Conservation (phyloP, 495 filamentous ascomycete genomes). For the Penicillium daleae region DNA sequence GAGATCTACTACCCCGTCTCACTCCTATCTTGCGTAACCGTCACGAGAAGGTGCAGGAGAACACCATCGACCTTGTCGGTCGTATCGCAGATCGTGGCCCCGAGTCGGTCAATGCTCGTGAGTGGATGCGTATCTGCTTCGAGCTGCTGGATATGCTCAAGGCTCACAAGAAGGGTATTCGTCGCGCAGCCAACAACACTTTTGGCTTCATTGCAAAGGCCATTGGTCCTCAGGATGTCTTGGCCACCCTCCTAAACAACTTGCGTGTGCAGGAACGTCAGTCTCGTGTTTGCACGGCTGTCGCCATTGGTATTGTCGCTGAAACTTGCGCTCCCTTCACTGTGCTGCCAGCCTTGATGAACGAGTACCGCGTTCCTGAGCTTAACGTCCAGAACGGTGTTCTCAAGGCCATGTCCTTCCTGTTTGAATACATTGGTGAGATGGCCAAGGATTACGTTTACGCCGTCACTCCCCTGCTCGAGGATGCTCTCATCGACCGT, state of each 20-base stretch:
- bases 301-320: constrained; percentile 99
- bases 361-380: constrained; percentile 98
- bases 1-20: constrained; percentile 91
- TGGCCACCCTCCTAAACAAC: constrained; percentile 95
- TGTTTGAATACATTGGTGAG: constrained; percentile 99
- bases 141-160: constrained; percentile 99
- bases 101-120: constrained; percentile 92
- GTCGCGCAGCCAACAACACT: constrained; percentile 98
- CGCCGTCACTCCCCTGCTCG: constrained; percentile 93
- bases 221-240: constrained; percentile 96
- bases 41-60: constrained; percentile 99
- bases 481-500: constrained; percentile 96
- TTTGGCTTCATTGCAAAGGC: constrained; percentile 99
- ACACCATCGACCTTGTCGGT: constrained; percentile 98
- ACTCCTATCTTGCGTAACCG: constrained; percentile 97
- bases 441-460: constrained; percentile 99
- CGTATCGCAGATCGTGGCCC: constrained; percentile 97
- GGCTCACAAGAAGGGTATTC: constrained; percentile 98
- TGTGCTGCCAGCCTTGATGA: constrained; percentile 98
- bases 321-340: constrained; percentile 99
- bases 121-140: constrained; percentile 99
- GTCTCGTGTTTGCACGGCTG: constrained; percentile 96
- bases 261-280: constrained; percentile 96
- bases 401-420: constrained; percentile 93
- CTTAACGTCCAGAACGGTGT: constrained; percentile 99